These are phyloP conservation scores for Holtermanniella nyarrowii DNA, from an alignment of 768 basidiomycete genomes.

Conservation along the genomic window DNA sequence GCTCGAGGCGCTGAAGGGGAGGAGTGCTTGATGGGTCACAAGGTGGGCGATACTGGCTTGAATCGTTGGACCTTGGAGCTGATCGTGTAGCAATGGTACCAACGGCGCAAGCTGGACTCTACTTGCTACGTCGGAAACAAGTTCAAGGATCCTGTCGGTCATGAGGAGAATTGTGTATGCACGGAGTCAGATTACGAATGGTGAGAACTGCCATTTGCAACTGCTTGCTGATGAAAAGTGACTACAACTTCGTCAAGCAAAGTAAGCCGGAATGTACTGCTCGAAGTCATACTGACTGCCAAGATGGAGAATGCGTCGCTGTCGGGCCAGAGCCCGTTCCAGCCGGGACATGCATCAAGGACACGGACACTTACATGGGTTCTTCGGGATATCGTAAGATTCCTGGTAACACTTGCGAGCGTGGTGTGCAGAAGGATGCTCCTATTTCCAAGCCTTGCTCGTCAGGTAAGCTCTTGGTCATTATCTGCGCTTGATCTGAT, in stretches of 20 bases:
- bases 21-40: conserved; percentile 89
- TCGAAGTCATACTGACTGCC: conserved; percentile 60
- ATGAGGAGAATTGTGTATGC: conserved; percentile 75
- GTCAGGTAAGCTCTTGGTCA: conserved; percentile 47
- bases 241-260: conserved; percentile 30
- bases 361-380: conserved; percentile 61
- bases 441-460: conserved; percentile 65
- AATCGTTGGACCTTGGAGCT: neutral
- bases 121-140: conserved; percentile 86
- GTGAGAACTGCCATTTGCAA: conserved; percentile 43
- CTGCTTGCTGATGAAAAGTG: conserved; percentile 5
- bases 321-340: conserved; percentile 82
- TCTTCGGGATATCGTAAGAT: conserved; percentile 88
- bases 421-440: conserved; percentile 59
- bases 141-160: conserved; percentile 71
- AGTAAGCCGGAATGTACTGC: neutral
- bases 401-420: conserved; percentile 74
- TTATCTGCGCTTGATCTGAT: neutral
- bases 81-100: conserved; percentile 75
- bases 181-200: conserved; percentile 87
- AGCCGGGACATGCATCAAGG: conserved; percentile 49
- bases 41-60: conserved; percentile 46
- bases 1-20: conserved; percentile 55
- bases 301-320: conserved; percentile 64
- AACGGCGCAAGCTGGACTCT: conserved; percentile 65